Conservation (phyloP, 1,284 basidiomycete species). For the Stereum hirsutum region DNA sequence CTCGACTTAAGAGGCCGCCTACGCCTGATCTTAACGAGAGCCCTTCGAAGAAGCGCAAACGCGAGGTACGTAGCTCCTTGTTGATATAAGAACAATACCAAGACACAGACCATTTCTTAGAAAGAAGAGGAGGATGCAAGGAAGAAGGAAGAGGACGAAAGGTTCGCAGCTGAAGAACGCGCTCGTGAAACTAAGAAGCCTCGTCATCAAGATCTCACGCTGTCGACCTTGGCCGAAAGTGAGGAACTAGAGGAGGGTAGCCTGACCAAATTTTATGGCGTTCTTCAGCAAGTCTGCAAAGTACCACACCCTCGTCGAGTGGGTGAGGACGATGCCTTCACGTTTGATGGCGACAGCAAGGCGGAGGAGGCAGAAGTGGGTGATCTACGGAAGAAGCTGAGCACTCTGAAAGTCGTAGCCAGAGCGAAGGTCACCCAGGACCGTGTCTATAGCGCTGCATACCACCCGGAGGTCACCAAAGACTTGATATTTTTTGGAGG, state of each 20-base stretch:
- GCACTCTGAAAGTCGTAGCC: constrained; percentile 50
- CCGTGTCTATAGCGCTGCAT: constrained; percentile 64
- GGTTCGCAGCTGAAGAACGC: constrained; percentile 49
- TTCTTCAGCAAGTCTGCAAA: constrained; percentile 31
- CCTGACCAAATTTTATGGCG: constrained; percentile 30
- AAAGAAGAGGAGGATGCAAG: constrained; percentile 38
- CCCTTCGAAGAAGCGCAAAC: constrained; percentile 48
- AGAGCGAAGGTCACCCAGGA: constrained; percentile 71
- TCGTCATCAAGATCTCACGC: constrained; percentile 54
- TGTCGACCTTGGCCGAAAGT: constrained; percentile 32
- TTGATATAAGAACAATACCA: neutral
- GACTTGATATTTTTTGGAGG: constrained; percentile 76
- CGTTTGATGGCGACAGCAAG: constrained; percentile 29
- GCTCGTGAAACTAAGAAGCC: constrained; percentile 55
- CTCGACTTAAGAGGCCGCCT: constrained; percentile 36
- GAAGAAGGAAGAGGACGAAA: constrained; percentile 46
- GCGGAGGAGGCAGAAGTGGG: constrained; percentile 34
- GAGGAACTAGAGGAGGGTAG: constrained; percentile 40
- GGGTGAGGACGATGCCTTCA: constrained; percentile 41
- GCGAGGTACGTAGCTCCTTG: constrained; percentile 44
- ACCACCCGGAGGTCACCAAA: constrained; percentile 73
- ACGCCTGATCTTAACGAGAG: constrained; percentile 50
- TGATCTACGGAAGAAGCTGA: constrained; percentile 43
- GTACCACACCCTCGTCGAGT: constrained; percentile 26
- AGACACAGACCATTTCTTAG: constrained; percentile 16